A percentile compares a stretch with the other conserved stretches of the same genome.
phyloP scores from a whole-genome alignment of 2,329 filamentous ascomycete species.

The Colletotrichum viniferum region DNA sequence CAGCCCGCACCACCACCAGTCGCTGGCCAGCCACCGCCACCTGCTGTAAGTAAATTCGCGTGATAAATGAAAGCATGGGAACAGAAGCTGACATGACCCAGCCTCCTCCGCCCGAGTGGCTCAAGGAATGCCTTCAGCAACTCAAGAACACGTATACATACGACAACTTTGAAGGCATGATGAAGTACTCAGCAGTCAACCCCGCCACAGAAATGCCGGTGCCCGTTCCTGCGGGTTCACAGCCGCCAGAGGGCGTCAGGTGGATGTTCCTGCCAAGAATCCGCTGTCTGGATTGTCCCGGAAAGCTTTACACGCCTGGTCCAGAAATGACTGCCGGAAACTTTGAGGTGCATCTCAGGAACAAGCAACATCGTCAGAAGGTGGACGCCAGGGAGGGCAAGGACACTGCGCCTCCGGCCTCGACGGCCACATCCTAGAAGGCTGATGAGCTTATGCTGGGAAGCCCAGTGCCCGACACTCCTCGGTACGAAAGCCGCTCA shows the following conservation, averaged over 20 bases:
- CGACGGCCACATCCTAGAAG: background rate
- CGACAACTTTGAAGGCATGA: constrained; percentile 85
- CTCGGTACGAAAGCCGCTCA: background rate
- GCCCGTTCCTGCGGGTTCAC: constrained; percentile 51
- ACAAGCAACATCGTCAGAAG: constrained; percentile 77
- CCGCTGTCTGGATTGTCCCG: constrained; percentile 88
- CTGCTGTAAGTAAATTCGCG: constrained; percentile 60
- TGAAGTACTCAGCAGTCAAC: constrained; percentile 88
- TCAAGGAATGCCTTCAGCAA: constrained; percentile 72
- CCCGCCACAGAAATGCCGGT: constrained; percentile 70
- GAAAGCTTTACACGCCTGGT: constrained; percentile 91
- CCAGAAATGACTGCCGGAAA: constrained; percentile 85
- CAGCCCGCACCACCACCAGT: constrained; percentile 69
- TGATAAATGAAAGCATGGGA: background rate
- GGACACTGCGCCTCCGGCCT: constrained; percentile 21
- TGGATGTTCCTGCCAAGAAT: constrained; percentile 90
- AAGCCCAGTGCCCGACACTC: background rate
- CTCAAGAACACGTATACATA: constrained; percentile 75
- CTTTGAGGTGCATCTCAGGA: constrained; percentile 91
- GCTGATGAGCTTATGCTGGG: background rate
- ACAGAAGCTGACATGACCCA: constrained; percentile 38
- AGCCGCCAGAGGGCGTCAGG: constrained; percentile 67
- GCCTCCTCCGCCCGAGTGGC: constrained; percentile 89
- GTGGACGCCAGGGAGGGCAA: constrained; percentile 48
- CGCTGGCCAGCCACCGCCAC: constrained; percentile 58